These are phyloP conservation scores for Xylaria sp. DNA, from an alignment of 2,329 filamentous ascomycete genomes.

Conservation along the genomic window DNA sequence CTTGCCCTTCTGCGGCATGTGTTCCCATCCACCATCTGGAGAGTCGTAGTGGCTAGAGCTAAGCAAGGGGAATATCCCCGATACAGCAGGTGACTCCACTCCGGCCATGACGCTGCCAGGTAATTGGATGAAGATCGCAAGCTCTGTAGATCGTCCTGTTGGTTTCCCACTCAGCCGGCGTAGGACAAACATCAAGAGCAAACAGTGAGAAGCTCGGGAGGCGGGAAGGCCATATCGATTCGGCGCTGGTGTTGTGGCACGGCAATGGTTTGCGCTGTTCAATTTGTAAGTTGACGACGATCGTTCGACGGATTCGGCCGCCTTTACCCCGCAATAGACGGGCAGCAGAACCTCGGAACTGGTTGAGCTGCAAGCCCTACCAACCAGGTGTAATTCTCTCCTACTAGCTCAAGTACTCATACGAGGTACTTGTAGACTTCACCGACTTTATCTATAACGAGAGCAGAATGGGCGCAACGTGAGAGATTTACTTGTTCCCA, in stretches of 20 bases:
- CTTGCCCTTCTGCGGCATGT: constrained; percentile 7
- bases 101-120: background rate
- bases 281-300: background rate
- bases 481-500: no score
- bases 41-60: background rate
- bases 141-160: background rate
- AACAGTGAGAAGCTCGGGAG: background rate
- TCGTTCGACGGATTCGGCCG: background rate
- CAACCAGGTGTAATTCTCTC: background rate
- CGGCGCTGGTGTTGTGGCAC: no score
- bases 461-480: no score
- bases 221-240: no score
- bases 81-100: constrained; percentile 11
- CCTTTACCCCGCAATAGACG: background rate
- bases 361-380: background rate
- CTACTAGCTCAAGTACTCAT: background rate
- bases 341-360: background rate
- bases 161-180: background rate
- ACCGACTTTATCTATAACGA: no score
- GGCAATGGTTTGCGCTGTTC: background rate
- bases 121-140: constrained; percentile 10
- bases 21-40: background rate
- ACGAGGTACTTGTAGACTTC: no score
- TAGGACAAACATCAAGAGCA: background rate
- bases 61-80: constrained; percentile 1